Evolutionary conservation across 192 early-diverging fungal genomes (phyloP).

Genomic region (Coemansia sp.): DNA sequence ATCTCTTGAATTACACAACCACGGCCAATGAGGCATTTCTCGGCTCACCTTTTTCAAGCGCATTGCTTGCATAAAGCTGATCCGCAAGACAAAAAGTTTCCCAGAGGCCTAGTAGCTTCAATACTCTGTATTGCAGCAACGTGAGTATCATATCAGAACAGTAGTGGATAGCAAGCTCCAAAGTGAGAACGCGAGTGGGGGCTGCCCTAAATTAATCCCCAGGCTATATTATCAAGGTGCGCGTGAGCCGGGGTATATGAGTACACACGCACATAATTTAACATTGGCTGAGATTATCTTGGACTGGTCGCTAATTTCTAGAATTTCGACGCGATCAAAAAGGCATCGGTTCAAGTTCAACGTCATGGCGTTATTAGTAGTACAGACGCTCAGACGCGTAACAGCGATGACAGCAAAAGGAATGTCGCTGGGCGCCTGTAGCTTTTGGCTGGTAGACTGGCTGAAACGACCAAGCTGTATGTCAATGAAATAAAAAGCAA

Average conservation of each 20-base stretch:
- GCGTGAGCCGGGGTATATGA: neutral
- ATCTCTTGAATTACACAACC: neutral
- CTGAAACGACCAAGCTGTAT: neutral
- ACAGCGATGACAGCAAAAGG: too few relatives aligned
- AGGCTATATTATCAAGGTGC: constrained; percentile 2
- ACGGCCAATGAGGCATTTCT: neutral
- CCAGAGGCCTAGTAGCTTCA: neutral
- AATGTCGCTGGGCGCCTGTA: too few relatives aligned
- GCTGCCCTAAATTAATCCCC: neutral
- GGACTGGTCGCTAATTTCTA: too few relatives aligned
- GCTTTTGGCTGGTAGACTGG: neutral
- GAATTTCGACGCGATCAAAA: neutral
- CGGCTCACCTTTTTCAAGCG: neutral
- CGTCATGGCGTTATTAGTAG: neutral
- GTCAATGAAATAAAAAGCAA: neutral
- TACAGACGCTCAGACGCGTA: neutral
- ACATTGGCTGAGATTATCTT: neutral
- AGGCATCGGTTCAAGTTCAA: neutral
- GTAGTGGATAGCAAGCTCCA: neutral
- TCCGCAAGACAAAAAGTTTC: neutral
- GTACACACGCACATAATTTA: neutral
- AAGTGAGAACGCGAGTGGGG: neutral
- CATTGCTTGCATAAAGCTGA: neutral
- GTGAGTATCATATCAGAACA: neutral
- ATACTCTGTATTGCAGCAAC: too few relatives aligned